phyloP scores from a whole-genome alignment of 352 stramenopile species.

The Globisporangium iwayamae region DNA sequence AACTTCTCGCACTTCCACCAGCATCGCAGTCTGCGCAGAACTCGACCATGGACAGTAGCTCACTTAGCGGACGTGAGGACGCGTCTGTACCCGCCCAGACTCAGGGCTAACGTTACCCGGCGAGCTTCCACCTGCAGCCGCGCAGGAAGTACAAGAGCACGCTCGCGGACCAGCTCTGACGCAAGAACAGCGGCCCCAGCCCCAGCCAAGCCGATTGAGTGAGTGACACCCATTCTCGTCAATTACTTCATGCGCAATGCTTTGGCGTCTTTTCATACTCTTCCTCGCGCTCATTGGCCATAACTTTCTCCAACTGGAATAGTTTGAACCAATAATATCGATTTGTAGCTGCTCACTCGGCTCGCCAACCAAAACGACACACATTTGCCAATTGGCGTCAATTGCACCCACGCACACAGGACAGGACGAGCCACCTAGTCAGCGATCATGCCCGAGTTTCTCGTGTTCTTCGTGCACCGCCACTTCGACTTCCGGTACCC shows the following conservation, averaged over 20 bases:
- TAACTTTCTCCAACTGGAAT: background rate
- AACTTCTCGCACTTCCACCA: constrained; percentile 1
- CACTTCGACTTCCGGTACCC: constrained; percentile 84
- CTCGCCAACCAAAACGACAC: constrained; percentile 12
- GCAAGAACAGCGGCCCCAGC: background rate
- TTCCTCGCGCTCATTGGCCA: constrained; percentile 9
- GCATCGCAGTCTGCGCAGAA: background rate
- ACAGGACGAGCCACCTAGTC: background rate
- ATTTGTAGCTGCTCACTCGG: background rate
- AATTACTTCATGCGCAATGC: background rate
- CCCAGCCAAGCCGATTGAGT: background rate
- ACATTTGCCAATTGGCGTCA: too few relatives aligned
- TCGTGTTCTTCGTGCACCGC: constrained; percentile 81
- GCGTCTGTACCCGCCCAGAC: background rate
- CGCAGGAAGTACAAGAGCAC: constrained; percentile 3
- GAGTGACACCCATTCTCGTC: background rate
- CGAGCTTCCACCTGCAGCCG: constrained; percentile 6
- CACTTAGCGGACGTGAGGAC: background rate
- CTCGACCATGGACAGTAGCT: background rate
- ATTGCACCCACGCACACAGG: too few relatives aligned
- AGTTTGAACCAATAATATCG: constrained; percentile 1
- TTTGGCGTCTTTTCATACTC: background rate
- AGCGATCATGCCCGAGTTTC: constrained; percentile 52
- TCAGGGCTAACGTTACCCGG: background rate
- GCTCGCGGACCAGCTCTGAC: constrained; percentile 20